phyloP scores from a whole-genome alignment of 1,139 yeast genomes.

The Scheffersomyces insectosa region DNA sequence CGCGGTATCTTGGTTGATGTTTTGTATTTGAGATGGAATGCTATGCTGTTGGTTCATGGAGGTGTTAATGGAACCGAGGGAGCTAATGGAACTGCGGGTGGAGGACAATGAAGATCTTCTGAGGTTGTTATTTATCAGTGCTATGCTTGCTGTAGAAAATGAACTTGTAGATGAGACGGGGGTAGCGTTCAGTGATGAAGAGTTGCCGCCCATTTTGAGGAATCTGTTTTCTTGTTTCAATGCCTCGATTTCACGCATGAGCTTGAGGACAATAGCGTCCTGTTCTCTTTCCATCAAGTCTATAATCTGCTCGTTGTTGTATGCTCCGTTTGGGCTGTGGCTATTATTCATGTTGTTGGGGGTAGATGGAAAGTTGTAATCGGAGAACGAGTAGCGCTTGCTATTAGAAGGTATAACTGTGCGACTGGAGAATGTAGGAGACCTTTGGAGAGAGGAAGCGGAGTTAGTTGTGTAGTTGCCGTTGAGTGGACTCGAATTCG shows the following conservation, averaged over 20 bases:
- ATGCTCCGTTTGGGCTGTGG: conserved; percentile 2
- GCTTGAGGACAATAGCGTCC: conserved; percentile 61
- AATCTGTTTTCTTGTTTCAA: conserved; percentile 53
- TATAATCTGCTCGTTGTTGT: conserved; percentile 44
- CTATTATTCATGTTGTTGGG: too few species aligned
- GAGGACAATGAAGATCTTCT: conserved; percentile 12
- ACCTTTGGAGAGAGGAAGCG: conserved; percentile 10
- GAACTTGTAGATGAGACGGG: conserved; percentile 2
- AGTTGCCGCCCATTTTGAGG: conserved; percentile 16
- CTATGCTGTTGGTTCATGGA: not conserved
- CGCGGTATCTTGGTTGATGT: too few species aligned
- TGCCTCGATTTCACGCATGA: conserved; percentile 55
- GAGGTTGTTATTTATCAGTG: not conserved
- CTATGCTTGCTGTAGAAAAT: not conserved
- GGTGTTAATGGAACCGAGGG: not conserved
- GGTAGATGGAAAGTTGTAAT: conserved; percentile 6
- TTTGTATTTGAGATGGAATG: not conserved
- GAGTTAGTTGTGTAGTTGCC: conserved; percentile 12
- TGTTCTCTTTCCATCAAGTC: conserved; percentile 71
- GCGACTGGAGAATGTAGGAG: conserved; percentile 12
- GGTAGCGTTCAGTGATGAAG: not conserved
- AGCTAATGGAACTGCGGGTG: conserved; percentile 2
- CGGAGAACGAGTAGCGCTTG: conserved; percentile 12
- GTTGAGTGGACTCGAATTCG: conserved; percentile 2
- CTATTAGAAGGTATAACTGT: conserved; percentile 8